phyloP scores from a whole-genome alignment of 2,329 filamentous ascomycete species.

The Fusarium sp. region DNA sequence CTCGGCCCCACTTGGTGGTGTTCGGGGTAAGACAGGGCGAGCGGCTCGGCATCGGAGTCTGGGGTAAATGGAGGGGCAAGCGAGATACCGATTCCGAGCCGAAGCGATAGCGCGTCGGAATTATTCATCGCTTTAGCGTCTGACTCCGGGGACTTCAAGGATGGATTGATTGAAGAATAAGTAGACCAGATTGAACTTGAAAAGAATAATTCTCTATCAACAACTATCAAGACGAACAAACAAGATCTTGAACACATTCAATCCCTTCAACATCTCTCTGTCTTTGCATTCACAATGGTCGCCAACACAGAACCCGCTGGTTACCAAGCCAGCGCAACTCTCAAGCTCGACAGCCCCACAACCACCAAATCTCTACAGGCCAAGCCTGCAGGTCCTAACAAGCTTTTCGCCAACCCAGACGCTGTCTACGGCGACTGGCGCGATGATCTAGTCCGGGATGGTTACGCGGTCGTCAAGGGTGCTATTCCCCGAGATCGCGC shows the following conservation, averaged over 20 bases:
- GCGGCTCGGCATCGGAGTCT: conserved; percentile 16
- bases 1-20: conserved; percentile 1
- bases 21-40: background rate
- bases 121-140: fast-evolving
- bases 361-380: conserved; percentile 6
- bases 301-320: conserved; percentile 5
- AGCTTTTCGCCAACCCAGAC: background rate
- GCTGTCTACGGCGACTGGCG: conserved; percentile 11
- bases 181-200: background rate
- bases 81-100: conserved; percentile 4
- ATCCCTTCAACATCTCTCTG: background rate
- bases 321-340: background rate
- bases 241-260: background rate
- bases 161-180: background rate
- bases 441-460: conserved; percentile 11
- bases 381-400: conserved; percentile 16
- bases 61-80: background rate
- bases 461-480: conserved; percentile 7
- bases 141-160: fast-evolving
- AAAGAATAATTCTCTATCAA: fast-evolving
- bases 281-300: background rate
- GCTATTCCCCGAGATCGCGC: background rate
- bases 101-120: background rate
- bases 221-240: background rate
- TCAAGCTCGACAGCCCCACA: background rate